These are phyloP conservation scores for Boletus patriciae DNA, from an alignment of 768 basidiomycete species.

Conservation along the genomic window DNA sequence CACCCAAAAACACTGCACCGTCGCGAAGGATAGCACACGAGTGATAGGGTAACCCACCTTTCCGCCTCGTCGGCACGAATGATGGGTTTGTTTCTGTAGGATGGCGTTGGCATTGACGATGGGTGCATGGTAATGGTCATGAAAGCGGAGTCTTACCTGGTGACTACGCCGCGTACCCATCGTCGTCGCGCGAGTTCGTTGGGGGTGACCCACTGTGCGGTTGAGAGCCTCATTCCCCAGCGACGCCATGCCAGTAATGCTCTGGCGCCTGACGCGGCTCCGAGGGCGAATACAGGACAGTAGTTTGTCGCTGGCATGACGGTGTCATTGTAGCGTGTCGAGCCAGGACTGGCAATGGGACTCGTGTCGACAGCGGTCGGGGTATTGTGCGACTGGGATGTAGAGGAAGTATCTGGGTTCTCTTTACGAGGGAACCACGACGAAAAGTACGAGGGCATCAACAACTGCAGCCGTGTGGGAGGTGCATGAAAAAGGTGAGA, in stretches of 20 bases:
- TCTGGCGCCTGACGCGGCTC: too few relatives aligned
- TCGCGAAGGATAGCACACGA: too few relatives aligned
- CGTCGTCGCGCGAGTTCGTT: slow-evolving; percentile 52
- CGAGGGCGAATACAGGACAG: slow-evolving; percentile 13
- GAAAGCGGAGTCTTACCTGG: slow-evolving; percentile 49
- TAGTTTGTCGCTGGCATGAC: neutral
- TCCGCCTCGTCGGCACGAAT: too few relatives aligned
- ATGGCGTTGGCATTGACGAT: neutral
- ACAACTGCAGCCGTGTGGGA: too few relatives aligned
- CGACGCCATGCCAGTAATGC: slow-evolving; percentile 41
- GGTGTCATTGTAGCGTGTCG: neutral
- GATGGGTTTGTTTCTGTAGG: too few relatives aligned
- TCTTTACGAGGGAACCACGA: slow-evolving; percentile 3
- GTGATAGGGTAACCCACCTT: too few relatives aligned
- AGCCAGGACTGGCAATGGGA: neutral
- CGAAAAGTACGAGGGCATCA: too few relatives aligned
- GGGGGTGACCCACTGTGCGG: slow-evolving; percentile 70
- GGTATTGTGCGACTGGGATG: neutral
- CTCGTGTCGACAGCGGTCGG: neutral
- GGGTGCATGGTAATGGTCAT: neutral
- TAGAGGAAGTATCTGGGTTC: neutral
- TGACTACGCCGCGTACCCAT: too few relatives aligned
- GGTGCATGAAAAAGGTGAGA: too few relatives aligned
- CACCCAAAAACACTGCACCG: neutral
- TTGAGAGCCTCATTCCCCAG: slow-evolving; percentile 59